Evolutionary conservation across 495 filamentous ascomycete genomes (phyloP), one percentile per base, ranked within the genome.

Genomic region (Cetradonia linearis): DNA sequence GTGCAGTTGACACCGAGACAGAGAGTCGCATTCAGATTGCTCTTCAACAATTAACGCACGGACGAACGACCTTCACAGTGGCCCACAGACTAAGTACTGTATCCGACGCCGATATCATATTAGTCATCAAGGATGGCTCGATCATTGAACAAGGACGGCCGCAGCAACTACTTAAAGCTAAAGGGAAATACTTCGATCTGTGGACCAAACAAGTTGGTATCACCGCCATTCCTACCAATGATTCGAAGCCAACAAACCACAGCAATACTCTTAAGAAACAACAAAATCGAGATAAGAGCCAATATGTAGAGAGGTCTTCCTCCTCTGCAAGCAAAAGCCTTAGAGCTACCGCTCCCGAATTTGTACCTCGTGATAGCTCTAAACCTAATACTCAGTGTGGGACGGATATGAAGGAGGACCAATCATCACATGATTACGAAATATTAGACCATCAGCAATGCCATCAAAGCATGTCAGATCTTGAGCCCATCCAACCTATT

Each of bases 1-100:
- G 77, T 40, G 78, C 74, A 60, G 80, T 83, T 61, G 80, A 83
- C 57, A 75, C 75, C 34, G 74, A 79, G 61, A 82, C 80, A 23
- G 80, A 82, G 58, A 68, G 71, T 55, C 71, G 72, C 27, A 78
- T 83, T 55, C 78, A 80, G 65, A 65, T 67, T 6, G 71, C 79
- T 2, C 63, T 83, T 34, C 71, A 75, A 9, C 25, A 60, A 38
- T 54, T 69, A 65, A 72, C 72, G 28, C 58, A 61, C 5, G 71
- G 67, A n/a, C 65, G 70, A n/a, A 76, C 74, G 5, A 70, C 72
- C 4, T 65, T 77, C 8, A 70, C 68, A 0, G 70, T 77, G 64
- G 74, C 74, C 46, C 74, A 77, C 66, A 69, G 74, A 27, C 61
- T 77, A 28, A 66, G 67, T 3, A 76, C 72, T 10, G 70, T 77